A percentile compares a stretch with the other conserved stretches of the same genome.
phyloP scores from a whole-genome alignment of 2,329 filamentous ascomycete species.

The Passalora sequoiae region DNA sequence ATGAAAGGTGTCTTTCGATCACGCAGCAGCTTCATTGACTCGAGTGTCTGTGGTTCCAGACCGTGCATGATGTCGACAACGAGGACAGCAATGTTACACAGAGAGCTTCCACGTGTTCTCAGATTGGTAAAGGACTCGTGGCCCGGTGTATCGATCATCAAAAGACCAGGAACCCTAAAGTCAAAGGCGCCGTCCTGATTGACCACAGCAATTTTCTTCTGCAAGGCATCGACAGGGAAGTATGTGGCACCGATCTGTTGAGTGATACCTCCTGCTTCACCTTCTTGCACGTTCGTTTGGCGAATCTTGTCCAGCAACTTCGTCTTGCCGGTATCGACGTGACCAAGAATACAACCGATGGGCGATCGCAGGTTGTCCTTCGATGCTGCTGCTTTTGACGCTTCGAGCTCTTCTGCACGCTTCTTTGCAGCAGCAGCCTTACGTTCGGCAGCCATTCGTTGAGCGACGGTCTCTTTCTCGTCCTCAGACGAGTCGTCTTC shows the following conservation, averaged over 20 bases:
- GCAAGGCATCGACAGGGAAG: constrained; percentile 90
- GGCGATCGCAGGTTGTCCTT: constrained; percentile 93
- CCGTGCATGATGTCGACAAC: constrained; percentile 99
- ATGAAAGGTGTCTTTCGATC: constrained; percentile 97
- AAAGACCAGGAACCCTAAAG: constrained; percentile 93
- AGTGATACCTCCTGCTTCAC: constrained; percentile 98
- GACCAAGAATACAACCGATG: constrained; percentile 98
- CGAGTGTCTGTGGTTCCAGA: constrained; percentile 90
- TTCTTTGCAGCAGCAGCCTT: constrained; percentile 87
- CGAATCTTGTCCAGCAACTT: constrained; percentile 97
- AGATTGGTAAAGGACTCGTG: constrained; percentile 99
- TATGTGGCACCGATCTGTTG: constrained; percentile 99
- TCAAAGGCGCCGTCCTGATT: constrained; percentile 87
- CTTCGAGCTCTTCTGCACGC: constrained; percentile 83
- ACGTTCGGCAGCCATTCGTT: constrained; percentile 66
- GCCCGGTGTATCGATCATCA: constrained; percentile 96
- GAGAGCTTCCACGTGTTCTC: constrained; percentile 90
- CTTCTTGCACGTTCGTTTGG: constrained; percentile 97
- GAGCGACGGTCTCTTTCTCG: constrained; percentile 67
- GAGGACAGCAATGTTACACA: constrained; percentile 98
- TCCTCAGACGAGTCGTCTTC: constrained; percentile 55
- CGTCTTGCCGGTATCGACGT: constrained; percentile 99
- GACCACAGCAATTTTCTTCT: constrained; percentile 87
- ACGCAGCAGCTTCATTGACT: constrained; percentile 90
- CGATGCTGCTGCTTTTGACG: constrained; percentile 82